These are phyloP conservation scores for Eucalyptus regnans DNA, from an alignment of 345 rosid genomes.

Conservation along the genomic window DNA sequence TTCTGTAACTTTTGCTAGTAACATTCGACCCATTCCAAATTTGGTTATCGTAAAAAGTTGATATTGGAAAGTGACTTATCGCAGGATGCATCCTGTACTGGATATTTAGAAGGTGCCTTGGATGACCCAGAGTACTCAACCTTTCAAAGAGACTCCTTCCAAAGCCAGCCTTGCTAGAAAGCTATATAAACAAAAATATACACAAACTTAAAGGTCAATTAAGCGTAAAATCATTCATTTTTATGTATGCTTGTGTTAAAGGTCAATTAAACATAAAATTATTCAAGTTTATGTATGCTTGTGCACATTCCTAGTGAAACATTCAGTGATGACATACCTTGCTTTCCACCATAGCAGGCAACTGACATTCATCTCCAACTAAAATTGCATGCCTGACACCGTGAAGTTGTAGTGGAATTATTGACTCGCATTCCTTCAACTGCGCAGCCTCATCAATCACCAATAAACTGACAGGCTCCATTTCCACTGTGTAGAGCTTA, in stretches of 20 bases:
- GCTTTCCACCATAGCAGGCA: neutral
- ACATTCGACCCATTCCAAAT: neutral
- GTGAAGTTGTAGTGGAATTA: neutral
- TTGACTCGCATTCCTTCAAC: constrained; percentile 1
- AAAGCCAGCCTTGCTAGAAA: neutral
- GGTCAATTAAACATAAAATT: neutral
- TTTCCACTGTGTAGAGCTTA: neutral
- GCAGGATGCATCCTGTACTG: neutral
- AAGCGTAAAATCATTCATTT: neutral
- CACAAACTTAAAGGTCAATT: neutral
- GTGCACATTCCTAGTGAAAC: neutral
- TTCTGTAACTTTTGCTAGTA: neutral
- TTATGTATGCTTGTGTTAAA: neutral
- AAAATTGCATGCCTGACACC: neutral
- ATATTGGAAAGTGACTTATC: neutral
- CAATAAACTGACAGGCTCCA: neutral
- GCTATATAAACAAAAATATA: neutral
- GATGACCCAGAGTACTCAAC: neutral
- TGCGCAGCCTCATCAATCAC: neutral
- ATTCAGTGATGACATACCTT: neutral
- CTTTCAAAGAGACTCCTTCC: neutral
- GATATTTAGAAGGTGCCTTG: neutral
- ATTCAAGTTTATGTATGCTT: neutral
- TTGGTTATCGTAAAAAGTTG: neutral
- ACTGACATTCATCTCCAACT: neutral